These are phyloP conservation scores for Xerocomus spinulosus DNA, from an alignment of 768 basidiomycete genomes.

Conservation along the genomic window DNA sequence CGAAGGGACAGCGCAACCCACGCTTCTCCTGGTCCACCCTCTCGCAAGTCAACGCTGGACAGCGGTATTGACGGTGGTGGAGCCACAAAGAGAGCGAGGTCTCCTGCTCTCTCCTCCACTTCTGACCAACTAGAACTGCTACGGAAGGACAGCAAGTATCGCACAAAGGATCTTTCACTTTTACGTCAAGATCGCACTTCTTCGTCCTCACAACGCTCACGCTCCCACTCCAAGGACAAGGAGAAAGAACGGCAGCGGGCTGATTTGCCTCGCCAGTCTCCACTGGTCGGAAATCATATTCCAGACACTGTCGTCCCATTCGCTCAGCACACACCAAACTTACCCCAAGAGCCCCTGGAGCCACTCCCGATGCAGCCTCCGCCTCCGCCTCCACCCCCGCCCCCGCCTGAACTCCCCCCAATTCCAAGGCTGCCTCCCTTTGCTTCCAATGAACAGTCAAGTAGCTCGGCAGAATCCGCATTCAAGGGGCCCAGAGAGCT, in stretches of 20 bases:
- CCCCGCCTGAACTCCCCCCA: conserved; percentile 13
- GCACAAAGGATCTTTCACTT: background rate
- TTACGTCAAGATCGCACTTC: conserved; percentile 7
- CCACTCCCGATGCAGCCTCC: conserved; percentile 20
- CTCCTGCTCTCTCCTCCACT: conserved; percentile 22
- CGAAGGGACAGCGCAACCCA: conserved; percentile 16
- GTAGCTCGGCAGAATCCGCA: background rate
- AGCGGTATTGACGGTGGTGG: conserved; percentile 3
- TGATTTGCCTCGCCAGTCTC: background rate
- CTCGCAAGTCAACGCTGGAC: conserved; percentile 15
- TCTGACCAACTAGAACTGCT: conserved; percentile 27
- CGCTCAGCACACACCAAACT: background rate
- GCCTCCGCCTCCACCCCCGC: conserved; percentile 18
- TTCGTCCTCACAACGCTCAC: conserved; percentile 5
- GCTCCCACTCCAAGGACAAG: conserved; percentile 12
- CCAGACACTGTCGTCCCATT: background rate
- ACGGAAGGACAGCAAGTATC: conserved; percentile 14
- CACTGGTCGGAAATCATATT: conserved; percentile 1
- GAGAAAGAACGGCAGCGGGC: conserved; percentile 4
- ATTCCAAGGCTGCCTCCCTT: conserved; percentile 21
- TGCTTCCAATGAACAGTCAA: conserved; percentile 8
- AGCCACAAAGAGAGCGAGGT: conserved; percentile 13
- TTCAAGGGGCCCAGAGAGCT: conserved; percentile 18
- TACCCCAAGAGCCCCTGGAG: conserved; percentile 12
- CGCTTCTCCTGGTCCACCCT: conserved; percentile 11